Percentiles rank a stretch among this genome's conserved stretches.
phyloP scores from a whole-genome alignment of 2,329 filamentous ascomycete genomes.

The Dactylonectria estremocensis region DNA sequence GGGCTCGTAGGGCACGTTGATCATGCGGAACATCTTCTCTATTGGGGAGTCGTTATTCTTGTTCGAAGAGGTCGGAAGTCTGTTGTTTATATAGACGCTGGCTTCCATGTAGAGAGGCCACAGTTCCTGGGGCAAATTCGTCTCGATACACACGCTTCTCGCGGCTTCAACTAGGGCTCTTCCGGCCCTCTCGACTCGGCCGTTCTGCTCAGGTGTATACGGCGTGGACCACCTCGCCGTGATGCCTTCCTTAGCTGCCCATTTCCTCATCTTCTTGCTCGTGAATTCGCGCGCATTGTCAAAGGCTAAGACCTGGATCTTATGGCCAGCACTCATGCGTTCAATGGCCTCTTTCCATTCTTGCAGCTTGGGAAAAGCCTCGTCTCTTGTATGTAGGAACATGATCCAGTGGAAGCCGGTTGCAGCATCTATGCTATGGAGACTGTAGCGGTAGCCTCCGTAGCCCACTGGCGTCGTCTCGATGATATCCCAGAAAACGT shows the following conservation, averaged over 20 bases:
- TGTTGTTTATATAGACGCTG: not conserved
- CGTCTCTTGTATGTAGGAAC: not conserved
- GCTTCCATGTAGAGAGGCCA: too few species aligned
- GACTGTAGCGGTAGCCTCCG: not conserved
- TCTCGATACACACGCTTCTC: not conserved
- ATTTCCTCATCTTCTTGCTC: not conserved
- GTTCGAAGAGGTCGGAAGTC: not conserved
- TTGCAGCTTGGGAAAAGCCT: not conserved
- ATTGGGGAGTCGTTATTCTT: not conserved
- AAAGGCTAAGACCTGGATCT: not conserved
- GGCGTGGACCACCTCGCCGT: not conserved
- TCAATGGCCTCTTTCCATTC: not conserved
- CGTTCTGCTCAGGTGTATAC: not conserved
- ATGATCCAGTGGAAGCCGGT: too few species aligned
- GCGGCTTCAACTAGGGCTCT: not conserved
- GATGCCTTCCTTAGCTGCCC: not conserved
- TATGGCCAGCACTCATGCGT: too few species aligned
- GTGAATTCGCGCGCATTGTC: constrained; percentile 5
- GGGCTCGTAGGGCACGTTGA: too few species aligned
- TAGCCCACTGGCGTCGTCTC: not conserved
- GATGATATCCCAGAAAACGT: too few species aligned
- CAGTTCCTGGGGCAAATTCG: not conserved
- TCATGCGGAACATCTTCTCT: not conserved
- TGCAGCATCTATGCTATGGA: not conserved
- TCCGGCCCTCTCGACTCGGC: too few species aligned